Conservation (phyloP, 306 rosid species). For the Herpetospermum pedunculosum region DNA sequence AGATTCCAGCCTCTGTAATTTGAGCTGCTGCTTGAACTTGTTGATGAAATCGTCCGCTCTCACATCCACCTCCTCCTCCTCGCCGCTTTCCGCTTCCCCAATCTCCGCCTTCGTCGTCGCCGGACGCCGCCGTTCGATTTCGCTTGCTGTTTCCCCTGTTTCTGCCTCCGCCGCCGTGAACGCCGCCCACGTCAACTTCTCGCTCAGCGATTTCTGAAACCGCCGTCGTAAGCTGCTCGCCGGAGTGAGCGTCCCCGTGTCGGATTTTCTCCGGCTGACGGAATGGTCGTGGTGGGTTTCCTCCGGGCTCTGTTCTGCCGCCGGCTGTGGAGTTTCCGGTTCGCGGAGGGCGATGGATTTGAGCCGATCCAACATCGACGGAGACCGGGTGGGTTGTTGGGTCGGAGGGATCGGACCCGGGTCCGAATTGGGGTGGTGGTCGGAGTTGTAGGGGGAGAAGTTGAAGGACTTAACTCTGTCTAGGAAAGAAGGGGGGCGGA, state of each 20-base stretch:
- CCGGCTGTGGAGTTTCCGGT: not conserved
- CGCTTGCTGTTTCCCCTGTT: not conserved
- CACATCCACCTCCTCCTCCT: constrained; percentile 39
- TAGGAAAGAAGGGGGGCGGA: constrained; percentile 37
- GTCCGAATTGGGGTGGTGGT: not conserved
- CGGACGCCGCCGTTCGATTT: constrained; percentile 22
- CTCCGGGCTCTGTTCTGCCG: not conserved
- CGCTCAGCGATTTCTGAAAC: constrained; percentile 7
- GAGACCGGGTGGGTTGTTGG: constrained; percentile 18
- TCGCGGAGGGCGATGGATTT: constrained; percentile 24
- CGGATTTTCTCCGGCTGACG: constrained; percentile 31
- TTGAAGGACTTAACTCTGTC: constrained; percentile 37
- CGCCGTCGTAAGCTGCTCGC: not conserved
- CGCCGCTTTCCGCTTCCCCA: constrained; percentile 10
- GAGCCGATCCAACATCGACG: constrained; percentile 38
- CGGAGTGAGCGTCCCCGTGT: not conserved
- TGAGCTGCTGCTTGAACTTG: constrained; percentile 62
- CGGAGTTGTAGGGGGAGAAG: constrained; percentile 12
- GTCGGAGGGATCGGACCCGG: not conserved
- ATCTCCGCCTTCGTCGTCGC: constrained; percentile 17
- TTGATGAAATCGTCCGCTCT: constrained; percentile 78
- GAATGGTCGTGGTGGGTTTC: not conserved
- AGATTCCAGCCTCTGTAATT: constrained; percentile 64
- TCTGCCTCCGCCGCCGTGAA: not conserved
- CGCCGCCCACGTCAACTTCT: constrained; percentile 23